Evolutionary conservation across 768 basidiomycete species (phyloP).

Genomic region (Cystofilobasidium capitatum): DNA sequence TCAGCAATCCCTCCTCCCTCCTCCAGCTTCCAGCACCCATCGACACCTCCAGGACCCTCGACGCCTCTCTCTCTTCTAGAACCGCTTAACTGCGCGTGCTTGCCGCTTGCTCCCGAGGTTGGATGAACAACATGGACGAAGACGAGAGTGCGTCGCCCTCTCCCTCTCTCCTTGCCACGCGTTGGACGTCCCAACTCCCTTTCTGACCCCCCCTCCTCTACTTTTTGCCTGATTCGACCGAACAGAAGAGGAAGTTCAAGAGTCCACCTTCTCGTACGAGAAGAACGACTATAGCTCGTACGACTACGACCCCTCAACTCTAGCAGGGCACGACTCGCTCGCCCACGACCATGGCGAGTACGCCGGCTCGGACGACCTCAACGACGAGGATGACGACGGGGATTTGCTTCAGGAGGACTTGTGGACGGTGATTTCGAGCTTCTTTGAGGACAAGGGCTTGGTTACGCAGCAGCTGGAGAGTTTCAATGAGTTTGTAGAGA

Average conservation of each 20-base stretch:
- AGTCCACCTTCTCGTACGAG: neutral
- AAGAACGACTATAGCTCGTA: neutral
- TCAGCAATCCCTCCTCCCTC: neutral
- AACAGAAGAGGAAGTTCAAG: neutral
- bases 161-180: neutral
- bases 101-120: neutral
- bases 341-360: neutral
- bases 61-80: neutral
- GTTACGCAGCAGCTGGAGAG: slow-evolving; percentile 96
- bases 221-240: neutral
- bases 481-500: slow-evolving; percentile 97
- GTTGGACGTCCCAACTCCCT: neutral
- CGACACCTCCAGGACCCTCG: too few species aligned
- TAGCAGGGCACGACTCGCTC: neutral
- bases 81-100: neutral
- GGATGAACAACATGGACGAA: neutral
- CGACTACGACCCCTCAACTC: neutral
- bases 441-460: slow-evolving; percentile 94
- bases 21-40: neutral
- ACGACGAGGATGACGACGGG: slow-evolving; percentile 19
- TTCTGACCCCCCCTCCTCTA: neutral
- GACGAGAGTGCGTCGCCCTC: slow-evolving; percentile 8
- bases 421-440: slow-evolving; percentile 74
- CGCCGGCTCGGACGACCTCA: neutral
- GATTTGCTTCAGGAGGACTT: slow-evolving; percentile 34